Conservation (phyloP, 805 yeast genomes). For the Ogataea nonfermentans region DNA sequence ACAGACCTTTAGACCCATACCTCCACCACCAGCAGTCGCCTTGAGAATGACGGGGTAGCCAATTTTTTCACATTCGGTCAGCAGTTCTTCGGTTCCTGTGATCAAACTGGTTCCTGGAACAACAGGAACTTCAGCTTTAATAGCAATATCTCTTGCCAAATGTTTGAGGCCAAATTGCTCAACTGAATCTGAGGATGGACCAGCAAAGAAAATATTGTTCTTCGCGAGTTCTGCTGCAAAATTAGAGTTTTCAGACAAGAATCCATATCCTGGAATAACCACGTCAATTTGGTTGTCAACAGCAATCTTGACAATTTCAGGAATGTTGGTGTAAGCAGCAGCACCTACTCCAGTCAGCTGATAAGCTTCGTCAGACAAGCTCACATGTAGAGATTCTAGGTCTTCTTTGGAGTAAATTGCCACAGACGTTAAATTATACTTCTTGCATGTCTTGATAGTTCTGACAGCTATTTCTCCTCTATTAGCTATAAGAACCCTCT, state of each 20-base stretch:
- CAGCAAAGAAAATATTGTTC: constrained; percentile 87
- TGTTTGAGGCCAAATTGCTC: constrained; percentile 90
- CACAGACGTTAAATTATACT: constrained; percentile 70
- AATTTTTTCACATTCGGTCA: constrained; percentile 63
- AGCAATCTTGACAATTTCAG: constrained; percentile 83
- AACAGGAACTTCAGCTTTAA: constrained; percentile 83
- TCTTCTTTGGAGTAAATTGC: constrained; percentile 92
- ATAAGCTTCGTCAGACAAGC: constrained; percentile 75
- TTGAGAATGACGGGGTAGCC: constrained; percentile 93
- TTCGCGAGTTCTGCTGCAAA: constrained; percentile 83
- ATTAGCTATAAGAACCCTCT: constrained; percentile 86
- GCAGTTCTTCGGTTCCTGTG: constrained; percentile 66
- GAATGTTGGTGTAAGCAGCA: constrained; percentile 82
- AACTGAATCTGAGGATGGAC: constrained; percentile 92
- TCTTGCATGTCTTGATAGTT: constrained; percentile 84
- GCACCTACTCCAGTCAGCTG: constrained; percentile 79
- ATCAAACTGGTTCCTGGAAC: constrained; percentile 94
- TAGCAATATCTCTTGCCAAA: constrained; percentile 92
- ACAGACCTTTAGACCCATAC: constrained; percentile 94
- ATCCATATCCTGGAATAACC: constrained; percentile 96
- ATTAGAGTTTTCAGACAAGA: constrained; percentile 94
- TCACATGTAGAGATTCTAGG: constrained; percentile 81
- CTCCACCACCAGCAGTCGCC: constrained; percentile 99
- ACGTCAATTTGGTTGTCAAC: constrained; percentile 83
- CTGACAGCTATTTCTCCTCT: constrained; percentile 98